Base-by-base conservation (phyloP, 331 rosid species). In the Dryas integrifolia region DNA sequence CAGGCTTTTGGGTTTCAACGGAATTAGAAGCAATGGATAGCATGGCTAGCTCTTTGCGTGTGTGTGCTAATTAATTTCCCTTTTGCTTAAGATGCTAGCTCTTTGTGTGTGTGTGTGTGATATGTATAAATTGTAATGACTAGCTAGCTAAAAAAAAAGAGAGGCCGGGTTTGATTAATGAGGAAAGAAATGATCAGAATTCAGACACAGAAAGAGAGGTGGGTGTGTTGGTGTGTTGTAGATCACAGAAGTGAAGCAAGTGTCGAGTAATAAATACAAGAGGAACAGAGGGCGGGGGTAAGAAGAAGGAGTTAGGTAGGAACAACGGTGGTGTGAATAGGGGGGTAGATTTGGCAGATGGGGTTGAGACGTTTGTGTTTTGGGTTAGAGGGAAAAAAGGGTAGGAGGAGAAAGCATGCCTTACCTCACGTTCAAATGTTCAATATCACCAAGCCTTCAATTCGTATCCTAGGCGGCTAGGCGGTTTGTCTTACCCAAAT, bases 11-110 rank as follows among this genome's bases (percentile, higher is more conserved):
- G 7, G 89, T 21, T 21, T 86, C 88, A 30, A 82, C 6, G 2
- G 88, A 82, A 30, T 14, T 70, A 21, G 87, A 76, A 21, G 89
- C 89, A 0, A 87, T 55, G 16, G 86, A 65, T 9, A 82, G 21
- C 91, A 86, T 86, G 26, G 74, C 24, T 21, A 21, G 24, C 24
- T 21, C 24, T 21, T 21, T 30, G 35, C 35, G 35, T 30, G 35
- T 30, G 35, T 30, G 35, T 30, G 35, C 35, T 30, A 30, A 30
- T 2, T 30, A 30, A 30, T 30, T 30, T 30, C 35, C 35, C 35
- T 30, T 30, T 30, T 30, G 35, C 35, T 30, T 30, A 30, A 1
- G 35, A 30, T 1, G 35, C 35, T 30, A 2, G 2, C 35, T 30
- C 35, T 30, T 30, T 30, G 35, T 1, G 35, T 30, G 35, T 30